These are phyloP conservation scores for Hypoxylon sp. DNA, from an alignment of 2,329 filamentous ascomycete species.

Conservation along the genomic window DNA sequence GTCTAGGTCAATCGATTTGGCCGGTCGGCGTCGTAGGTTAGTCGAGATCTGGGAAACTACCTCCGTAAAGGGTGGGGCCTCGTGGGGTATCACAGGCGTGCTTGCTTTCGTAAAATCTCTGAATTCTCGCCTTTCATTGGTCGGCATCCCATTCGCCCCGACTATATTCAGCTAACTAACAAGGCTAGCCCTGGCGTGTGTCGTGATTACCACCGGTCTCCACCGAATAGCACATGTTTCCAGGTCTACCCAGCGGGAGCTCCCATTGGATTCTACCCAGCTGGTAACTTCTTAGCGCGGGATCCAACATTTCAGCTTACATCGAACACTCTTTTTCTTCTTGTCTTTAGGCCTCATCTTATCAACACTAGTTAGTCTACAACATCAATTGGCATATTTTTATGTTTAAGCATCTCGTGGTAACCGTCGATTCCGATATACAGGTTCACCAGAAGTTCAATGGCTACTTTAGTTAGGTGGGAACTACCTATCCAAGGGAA, in stretches of 20 bases:
- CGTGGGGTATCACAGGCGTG: slow-evolving; percentile 26
- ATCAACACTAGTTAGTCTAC: too few species aligned
- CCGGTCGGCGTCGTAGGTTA: slow-evolving; percentile 34
- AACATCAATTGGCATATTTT: too few species aligned
- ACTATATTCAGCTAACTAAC: slow-evolving; percentile 36
- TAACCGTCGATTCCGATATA: too few species aligned
- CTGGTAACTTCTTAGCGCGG: slow-evolving; percentile 31
- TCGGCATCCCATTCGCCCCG: slow-evolving; percentile 8
- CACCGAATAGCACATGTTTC: slow-evolving; percentile 39
- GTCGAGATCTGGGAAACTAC: slow-evolving; percentile 40
- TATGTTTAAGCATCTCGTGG: too few species aligned
- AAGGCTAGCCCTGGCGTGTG: slow-evolving; percentile 33
- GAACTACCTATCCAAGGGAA: not conserved
- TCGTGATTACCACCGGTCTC: slow-evolving; percentile 38
- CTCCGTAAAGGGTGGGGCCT: slow-evolving; percentile 33
- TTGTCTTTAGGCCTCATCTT: too few species aligned
- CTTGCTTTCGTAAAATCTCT: slow-evolving; percentile 35
- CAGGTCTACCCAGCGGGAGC: slow-evolving; percentile 40
- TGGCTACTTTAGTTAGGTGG: not conserved
- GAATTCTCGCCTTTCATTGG: slow-evolving; percentile 33
- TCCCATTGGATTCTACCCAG: slow-evolving; percentile 39
- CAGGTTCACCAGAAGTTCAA: too few species aligned
- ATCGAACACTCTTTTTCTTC: too few species aligned
- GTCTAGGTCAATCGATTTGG: slow-evolving; percentile 30
- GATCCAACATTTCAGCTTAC: slow-evolving; percentile 20